Percentiles rank a stretch among this genome's conserved stretches.
Conservation (phyloP, 176 grass and related monocot species). For the Raddia distichophylla region DNA sequence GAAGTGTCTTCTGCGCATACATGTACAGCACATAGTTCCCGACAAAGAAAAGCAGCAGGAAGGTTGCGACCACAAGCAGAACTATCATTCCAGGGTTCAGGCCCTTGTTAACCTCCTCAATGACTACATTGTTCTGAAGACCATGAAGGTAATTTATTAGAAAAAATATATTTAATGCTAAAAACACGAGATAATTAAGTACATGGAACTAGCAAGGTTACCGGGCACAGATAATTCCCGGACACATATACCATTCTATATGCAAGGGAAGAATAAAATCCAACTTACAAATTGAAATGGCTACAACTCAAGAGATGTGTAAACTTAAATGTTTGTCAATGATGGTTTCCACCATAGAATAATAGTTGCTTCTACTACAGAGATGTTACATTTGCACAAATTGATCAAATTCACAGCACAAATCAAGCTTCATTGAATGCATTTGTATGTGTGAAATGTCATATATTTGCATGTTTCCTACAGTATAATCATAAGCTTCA, state of each 20-base stretch:
- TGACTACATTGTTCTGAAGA: constrained; percentile 79
- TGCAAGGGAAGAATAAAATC: neutral
- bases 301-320: neutral
- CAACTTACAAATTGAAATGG: neutral
- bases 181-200: neutral
- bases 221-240: neutral
- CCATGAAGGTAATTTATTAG: neutral
- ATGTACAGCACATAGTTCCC: constrained; percentile 84
- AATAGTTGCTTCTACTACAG: neutral
- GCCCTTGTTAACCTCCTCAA: constrained; percentile 75
- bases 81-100: constrained; percentile 94
- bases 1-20: constrained; percentile 86
- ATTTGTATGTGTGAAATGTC: neutral
- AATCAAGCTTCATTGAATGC: constrained; percentile 7
- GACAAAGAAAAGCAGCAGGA: constrained; percentile 80
- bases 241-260: neutral
- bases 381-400: neutral
- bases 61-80: constrained; percentile 69
- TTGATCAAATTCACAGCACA: neutral
- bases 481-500: neutral
- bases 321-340: neutral
- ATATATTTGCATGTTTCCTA: neutral
- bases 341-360: neutral
- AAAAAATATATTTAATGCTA: neutral
- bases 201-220: neutral